Evolutionary conservation across 2,329 filamentous ascomycete species (phyloP).

Genomic region (Sporothrix pseudoabietina): DNA sequence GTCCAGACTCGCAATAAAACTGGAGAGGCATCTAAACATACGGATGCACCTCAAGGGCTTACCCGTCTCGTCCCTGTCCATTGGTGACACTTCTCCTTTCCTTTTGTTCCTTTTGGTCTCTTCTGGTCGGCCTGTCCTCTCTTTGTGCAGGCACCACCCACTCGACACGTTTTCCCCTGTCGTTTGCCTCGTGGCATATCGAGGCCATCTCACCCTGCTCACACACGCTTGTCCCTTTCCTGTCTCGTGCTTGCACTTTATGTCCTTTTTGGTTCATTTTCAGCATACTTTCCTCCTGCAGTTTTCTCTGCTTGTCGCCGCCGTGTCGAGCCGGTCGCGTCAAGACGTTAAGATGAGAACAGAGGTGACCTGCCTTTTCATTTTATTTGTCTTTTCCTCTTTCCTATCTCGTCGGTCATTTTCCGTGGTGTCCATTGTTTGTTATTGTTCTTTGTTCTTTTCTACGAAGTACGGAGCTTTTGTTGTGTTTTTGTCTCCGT

Average conservation of each 20-base stretch:
- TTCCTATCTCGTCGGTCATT: not conserved
- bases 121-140: not conserved
- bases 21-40: not conserved
- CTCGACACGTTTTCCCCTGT: constrained; percentile 3
- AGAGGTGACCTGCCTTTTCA: constrained; percentile 5
- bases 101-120: not conserved
- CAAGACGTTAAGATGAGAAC: not conserved
- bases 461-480: too few relatives aligned
- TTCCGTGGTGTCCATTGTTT: not conserved
- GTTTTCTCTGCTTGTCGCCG: not conserved
- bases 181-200: constrained; percentile 16
- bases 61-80: not conserved
- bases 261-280: not conserved
- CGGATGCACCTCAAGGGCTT: constrained; percentile 5
- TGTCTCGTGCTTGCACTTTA: constrained; percentile 15
- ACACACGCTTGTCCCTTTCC: not conserved
- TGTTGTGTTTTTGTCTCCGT: not conserved
- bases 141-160: not conserved
- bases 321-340: not conserved
- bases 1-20: constrained; percentile 1
- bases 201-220: constrained; percentile 13
- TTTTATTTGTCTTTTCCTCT: constrained; percentile 6
- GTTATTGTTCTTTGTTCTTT: not conserved
- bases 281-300: not conserved
- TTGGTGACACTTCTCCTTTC: not conserved